phyloP scores from a whole-genome alignment of 75 land plant species.

The Pinus albicaulis region DNA sequence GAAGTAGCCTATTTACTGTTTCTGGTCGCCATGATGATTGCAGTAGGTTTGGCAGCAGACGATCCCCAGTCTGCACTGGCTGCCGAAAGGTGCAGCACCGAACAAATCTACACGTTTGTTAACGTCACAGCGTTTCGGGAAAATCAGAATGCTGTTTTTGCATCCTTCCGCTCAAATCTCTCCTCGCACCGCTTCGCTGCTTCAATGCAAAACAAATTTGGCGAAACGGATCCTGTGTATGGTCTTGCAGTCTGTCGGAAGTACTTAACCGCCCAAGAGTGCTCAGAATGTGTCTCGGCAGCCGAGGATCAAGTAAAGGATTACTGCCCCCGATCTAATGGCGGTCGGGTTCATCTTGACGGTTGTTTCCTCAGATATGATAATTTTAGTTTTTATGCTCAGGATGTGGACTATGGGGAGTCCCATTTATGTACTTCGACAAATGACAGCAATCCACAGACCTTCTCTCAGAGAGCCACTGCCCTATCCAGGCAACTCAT shows the following conservation, averaged over 20 bases:
- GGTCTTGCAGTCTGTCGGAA: slow-evolving; percentile 29
- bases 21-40: too few species aligned
- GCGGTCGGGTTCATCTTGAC: slow-evolving; percentile 8
- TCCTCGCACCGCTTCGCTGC: slow-evolving; percentile 9
- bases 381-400: background rate
- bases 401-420: background rate
- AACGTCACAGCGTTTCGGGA: background rate
- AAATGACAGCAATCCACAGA: background rate
- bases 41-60: background rate
- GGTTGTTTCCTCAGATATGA: slow-evolving; percentile 37
- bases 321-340: slow-evolving; percentile 11
- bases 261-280: slow-evolving; percentile 17
- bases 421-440: background rate
- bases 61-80: background rate
- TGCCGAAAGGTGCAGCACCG: background rate
- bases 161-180: slow-evolving; percentile 6
- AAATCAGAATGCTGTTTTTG: background rate
- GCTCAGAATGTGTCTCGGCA: slow-evolving; percentile 20
- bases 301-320: slow-evolving; percentile 7
- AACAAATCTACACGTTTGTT: background rate
- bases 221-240: slow-evolving; percentile 5
- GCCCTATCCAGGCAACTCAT: background rate
- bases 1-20: too few species aligned
- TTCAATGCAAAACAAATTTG: background rate
- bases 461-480: too few species aligned